These are phyloP conservation scores for Cyclotella baltica DNA, from an alignment of 108 stramenopile genomes.

Conservation along the genomic window DNA sequence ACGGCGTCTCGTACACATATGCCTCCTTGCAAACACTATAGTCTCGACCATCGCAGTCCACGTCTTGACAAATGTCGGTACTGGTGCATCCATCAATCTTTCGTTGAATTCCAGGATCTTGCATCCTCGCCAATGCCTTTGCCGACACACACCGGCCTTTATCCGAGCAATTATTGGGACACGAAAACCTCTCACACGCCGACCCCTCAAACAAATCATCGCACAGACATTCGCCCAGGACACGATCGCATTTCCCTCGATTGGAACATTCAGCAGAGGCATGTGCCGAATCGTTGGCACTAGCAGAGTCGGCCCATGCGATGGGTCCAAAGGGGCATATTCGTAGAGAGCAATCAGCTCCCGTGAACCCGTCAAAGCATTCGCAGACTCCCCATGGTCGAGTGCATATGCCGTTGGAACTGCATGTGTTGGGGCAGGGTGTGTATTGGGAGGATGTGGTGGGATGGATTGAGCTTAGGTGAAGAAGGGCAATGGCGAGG, in stretches of 20 bases:
- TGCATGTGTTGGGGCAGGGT: slow-evolving; percentile 60
- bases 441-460: slow-evolving; percentile 22
- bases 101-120: slow-evolving; percentile 58
- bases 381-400: slow-evolving; percentile 46
- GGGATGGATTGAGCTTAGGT: too few species aligned
- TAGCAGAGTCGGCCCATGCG: slow-evolving; percentile 53
- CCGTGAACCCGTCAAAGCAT: slow-evolving; percentile 57
- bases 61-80: slow-evolving; percentile 44
- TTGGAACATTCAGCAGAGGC: slow-evolving; percentile 71
- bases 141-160: slow-evolving; percentile 72
- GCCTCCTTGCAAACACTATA: slow-evolving; percentile 34
- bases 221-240: slow-evolving; percentile 63
- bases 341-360: slow-evolving; percentile 60
- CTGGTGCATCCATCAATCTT: slow-evolving; percentile 44
- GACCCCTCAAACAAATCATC: slow-evolving; percentile 61
- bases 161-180: slow-evolving; percentile 63
- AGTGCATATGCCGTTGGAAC: slow-evolving; percentile 51
- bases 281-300: slow-evolving; percentile 55
- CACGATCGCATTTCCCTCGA: slow-evolving; percentile 64
- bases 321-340: slow-evolving; percentile 54
- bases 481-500: too few species aligned
- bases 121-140: slow-evolving; percentile 60
- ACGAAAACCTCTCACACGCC: slow-evolving; percentile 68
- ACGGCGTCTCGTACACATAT: slow-evolving; percentile 56
- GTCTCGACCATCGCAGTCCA: slow-evolving; percentile 38